Evolutionary conservation across 768 basidiomycete species (phyloP), one percentile per base, ranked within the genome.

Genomic region (Sutorius australiensis): DNA sequence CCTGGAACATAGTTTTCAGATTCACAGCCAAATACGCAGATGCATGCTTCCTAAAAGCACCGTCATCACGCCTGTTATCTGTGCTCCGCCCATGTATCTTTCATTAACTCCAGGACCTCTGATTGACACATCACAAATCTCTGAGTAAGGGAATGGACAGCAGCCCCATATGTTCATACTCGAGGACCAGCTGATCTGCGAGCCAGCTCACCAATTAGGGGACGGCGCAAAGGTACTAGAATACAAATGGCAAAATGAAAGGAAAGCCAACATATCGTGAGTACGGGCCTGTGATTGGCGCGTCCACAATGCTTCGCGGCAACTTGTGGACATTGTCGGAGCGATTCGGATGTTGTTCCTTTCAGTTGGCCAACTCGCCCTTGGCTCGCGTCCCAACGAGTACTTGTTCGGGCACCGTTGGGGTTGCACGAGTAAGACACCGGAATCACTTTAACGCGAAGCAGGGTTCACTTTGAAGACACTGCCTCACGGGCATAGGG

Each of bases 131-230:
- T 39, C 17, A 44, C 17, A 9, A 39, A 11, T 41, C 17, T 32
- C 38, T 41, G 27, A 42, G 17, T 32, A 13, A 41, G 17, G 10
- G 7, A 9, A 17, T 37, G 36, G 36, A 16, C 7, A 45, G 32
- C 56, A 42, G 30, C 6, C 13, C 49, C 12, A 53, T 43, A 39
- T 55, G 33, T 8, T 37, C 16, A 41, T 60, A 48, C 40, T 5
- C 40, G 36, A 41, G 31, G 9, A 47, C 14, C 2, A 4, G 30
- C 1, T 31, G 34, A 16, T 31, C 14, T 21, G 37, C 40, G 21
- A 33, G n/a, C 12, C 16, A 12, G 9, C 5, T 38, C 21, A 10
- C 46, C 19, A 10, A 30, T 28, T 12, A 8, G 16, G 31, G 41
- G 30, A 48, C 43, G 13, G 24, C 14, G 17, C 38, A 16, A 48